Base-by-base conservation (phyloP, 352 stramenopile species). In the Pythium myriotylum region DNA sequence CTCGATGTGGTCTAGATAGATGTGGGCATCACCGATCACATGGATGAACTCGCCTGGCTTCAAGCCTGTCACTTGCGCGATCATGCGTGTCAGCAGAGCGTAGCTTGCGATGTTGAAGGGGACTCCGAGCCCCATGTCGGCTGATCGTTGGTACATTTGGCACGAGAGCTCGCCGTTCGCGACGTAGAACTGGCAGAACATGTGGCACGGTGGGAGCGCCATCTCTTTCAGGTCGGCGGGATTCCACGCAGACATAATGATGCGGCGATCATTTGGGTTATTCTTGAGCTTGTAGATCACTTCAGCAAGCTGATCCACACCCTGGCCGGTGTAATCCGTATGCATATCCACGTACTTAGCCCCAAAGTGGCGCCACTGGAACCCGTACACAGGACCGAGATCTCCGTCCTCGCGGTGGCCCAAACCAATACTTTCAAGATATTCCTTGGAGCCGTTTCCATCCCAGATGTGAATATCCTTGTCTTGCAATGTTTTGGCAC, bases 81-180 rank as follows among this genome's bases (percentile, higher is more conserved):
- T 75, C 65, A 99, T 84, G 48, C 96, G 88, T 23, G 97, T 99
- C 13, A 99, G 83, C 49, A 99, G 76, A 32, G 97, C 92, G 76
- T 99, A 99, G 48, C 90, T 98, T 12, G 98, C 97, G 78, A 99
- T 99, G 79, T 99, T 99, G 77, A 99, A 99, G 7, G 98, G 98
- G 33, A 99, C 97, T 8, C 98, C 98, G 26, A 99, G 88, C 7
- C 97, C 97, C 95, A 99, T 99, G 76, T 99, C 98, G 19, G 96
- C 97, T 48, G 92, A 99, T 20, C 98, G 94, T 82, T 99, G 97
- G 75, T 99, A 99, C 98, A 99, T 99, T 74, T 95, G 88, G 43
- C 88, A 95, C 24, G 84, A 94, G 16, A 96, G 65, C 57, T 94
- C 81, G 20, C 78, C 84, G 48, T 91, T 72, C 14, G 86, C 84